Percentiles rank a stretch among this genome's conserved stretches.
Evolutionary conservation across 192 early-diverging fungal species (phyloP).

Genomic region (Backusella circina): DNA sequence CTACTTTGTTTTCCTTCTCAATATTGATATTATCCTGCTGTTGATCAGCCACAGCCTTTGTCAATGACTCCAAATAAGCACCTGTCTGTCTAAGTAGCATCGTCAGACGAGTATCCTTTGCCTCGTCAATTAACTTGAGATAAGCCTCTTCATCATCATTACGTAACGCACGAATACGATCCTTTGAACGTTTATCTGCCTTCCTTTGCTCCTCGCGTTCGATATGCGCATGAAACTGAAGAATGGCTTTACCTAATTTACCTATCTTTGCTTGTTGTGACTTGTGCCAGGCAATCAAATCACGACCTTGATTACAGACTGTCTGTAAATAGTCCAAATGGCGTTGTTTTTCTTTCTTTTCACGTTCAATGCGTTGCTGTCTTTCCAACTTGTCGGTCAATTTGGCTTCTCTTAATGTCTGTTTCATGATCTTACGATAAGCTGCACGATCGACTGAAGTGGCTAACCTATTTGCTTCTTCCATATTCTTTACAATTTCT

Average conservation of each 20-base stretch:
- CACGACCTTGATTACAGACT: constrained; percentile 71
- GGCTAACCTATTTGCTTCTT: constrained; percentile 68
- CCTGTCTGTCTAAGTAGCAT: constrained; percentile 89
- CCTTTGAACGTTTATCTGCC: constrained; percentile 75
- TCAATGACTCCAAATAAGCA: constrained; percentile 77
- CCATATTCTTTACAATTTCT: constrained; percentile 70
- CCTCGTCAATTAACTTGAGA: constrained; percentile 87
- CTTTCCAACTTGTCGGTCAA: constrained; percentile 88
- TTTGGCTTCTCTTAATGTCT: constrained; percentile 76
- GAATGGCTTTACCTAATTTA: constrained; percentile 73
- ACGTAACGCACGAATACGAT: constrained; percentile 93
- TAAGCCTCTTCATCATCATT: constrained; percentile 98
- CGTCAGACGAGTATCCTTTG: constrained; percentile 94
- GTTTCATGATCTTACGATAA: constrained; percentile 78
- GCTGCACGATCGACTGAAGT: constrained; percentile 75
- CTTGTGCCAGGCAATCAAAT: constrained; percentile 70
- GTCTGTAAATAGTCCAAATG: constrained; percentile 77
- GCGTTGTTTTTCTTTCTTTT: constrained; percentile 80
- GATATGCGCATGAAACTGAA: constrained; percentile 72
- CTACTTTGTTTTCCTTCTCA: constrained; percentile 37
- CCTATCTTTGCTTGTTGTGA: constrained; percentile 62
- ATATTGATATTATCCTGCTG: constrained; percentile 53
- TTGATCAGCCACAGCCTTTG: constrained; percentile 83
- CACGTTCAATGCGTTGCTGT: constrained; percentile 85
- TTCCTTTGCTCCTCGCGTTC: constrained; percentile 94